A percentile compares a stretch with the other conserved stretches of the same genome.
These are phyloP conservation scores for Lactarius hatsudake DNA, from an alignment of 768 basidiomycete species.

Conservation along the genomic window DNA sequence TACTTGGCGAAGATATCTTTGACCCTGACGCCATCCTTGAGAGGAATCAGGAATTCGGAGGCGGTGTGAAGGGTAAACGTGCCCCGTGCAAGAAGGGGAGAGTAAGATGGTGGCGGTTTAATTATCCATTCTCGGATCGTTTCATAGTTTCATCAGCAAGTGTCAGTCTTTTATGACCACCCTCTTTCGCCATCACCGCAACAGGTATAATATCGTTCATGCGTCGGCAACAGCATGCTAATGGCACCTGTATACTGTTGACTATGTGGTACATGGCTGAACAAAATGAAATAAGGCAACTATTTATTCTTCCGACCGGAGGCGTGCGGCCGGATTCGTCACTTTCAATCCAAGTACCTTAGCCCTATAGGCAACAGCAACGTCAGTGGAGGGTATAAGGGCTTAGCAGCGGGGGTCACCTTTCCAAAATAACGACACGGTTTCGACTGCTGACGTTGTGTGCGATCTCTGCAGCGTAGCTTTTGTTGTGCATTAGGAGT, in stretches of 20 bases:
- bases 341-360: conserved; percentile 89
- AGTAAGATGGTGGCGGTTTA: background rate
- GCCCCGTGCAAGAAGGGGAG: background rate
- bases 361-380: conserved; percentile 47
- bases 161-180: background rate
- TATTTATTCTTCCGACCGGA: conserved; percentile 89
- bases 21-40: background rate
- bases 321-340: conserved; percentile 87
- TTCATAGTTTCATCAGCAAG: background rate
- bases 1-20: background rate
- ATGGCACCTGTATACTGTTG: conserved; percentile 30
- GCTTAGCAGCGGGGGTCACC: conserved; percentile 43
- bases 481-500: conserved; percentile 97
- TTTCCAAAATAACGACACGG: conserved; percentile 85
- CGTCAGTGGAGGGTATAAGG: background rate
- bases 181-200: background rate
- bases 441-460: conserved; percentile 96
- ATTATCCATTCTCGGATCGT: background rate
- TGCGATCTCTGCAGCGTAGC: conserved; percentile 93
- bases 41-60: background rate
- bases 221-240: background rate
- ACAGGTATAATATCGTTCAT: background rate
- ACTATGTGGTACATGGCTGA: conserved; percentile 51
- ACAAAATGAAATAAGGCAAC: conserved; percentile 40
- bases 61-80: background rate